These are phyloP conservation scores for Elaeis guineensis DNA, from an alignment of 176 grass and related monocot species.

Conservation along the genomic window DNA sequence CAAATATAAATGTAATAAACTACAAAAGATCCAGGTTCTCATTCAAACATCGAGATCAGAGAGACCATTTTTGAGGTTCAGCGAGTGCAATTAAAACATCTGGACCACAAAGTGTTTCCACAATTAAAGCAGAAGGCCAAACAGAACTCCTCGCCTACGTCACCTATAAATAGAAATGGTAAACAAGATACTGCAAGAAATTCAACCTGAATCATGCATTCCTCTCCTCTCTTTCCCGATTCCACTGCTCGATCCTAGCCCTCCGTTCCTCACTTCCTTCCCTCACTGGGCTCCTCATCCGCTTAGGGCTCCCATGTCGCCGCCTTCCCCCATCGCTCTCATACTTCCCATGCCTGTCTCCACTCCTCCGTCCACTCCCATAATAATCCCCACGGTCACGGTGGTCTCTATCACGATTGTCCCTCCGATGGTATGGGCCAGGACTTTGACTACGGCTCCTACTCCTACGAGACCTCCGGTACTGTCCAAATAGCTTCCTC, in stretches of 20 bases:
- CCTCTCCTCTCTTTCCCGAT: constrained; percentile 53
- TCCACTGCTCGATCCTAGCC: constrained; percentile 82
- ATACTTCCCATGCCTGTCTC: constrained; percentile 4
- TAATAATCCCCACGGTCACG: constrained; percentile 21
- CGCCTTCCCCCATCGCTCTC: constrained; percentile 25
- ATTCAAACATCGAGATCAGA: neutral
- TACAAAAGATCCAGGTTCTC: neutral
- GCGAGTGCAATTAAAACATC: constrained; percentile 7
- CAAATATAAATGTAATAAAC: neutral
- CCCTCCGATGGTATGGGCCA: constrained; percentile 34
- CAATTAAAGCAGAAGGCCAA: neutral
- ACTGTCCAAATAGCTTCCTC: constrained; percentile 49
- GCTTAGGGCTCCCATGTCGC: constrained; percentile 39
- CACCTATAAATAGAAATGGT: constrained; percentile 7
- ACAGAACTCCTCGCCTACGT: constrained; percentile 2
- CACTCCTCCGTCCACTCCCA: neutral
- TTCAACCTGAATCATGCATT: constrained; percentile 10
- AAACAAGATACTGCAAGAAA: neutral
- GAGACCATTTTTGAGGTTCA: neutral
- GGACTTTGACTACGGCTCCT: constrained; percentile 53
- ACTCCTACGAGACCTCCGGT: constrained; percentile 29
- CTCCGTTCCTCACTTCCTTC: constrained; percentile 81
- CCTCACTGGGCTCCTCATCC: constrained; percentile 41
- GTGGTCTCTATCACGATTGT: constrained; percentile 20
- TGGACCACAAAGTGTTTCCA: neutral